Evolutionary conservation across 1,284 basidiomycete species (phyloP).

Genomic region (Leccinum fallax): DNA sequence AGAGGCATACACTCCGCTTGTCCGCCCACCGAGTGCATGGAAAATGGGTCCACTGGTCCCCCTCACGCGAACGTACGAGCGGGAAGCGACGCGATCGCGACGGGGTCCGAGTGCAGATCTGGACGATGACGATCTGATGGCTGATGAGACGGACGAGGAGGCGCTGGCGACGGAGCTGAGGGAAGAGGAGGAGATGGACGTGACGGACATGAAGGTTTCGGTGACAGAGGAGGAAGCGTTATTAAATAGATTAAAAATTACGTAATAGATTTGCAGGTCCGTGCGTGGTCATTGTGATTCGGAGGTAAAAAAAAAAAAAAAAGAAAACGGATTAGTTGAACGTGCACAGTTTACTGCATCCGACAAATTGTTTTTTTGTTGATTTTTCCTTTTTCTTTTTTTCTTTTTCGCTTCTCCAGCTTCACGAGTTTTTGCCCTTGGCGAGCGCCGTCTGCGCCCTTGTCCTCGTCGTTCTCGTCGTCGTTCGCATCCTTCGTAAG

Average conservation of each 20-base stretch:
- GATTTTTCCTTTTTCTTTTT: conserved; percentile 12
- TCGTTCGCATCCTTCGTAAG: background rate
- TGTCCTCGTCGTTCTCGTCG: conserved; percentile 25
- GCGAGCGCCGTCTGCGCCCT: conserved; percentile 23
- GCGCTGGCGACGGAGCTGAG: conserved; percentile 45
- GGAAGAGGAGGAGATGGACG: conserved; percentile 51
- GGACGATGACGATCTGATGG: conserved; percentile 36
- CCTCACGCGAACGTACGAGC: conserved; percentile 25
- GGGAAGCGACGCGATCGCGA: conserved; percentile 20
- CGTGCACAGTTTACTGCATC: background rate
- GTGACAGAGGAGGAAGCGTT: conserved; percentile 33
- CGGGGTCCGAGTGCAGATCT: conserved; percentile 21
- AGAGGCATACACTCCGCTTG: conserved; percentile 31
- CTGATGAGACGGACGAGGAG: conserved; percentile 46
- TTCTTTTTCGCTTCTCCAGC: conserved; percentile 19
- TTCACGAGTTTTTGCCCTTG: conserved; percentile 13
- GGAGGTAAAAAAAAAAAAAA: background rate
- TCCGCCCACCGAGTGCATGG: conserved; percentile 31
- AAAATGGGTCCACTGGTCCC: conserved; percentile 13
- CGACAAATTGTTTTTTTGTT: conserved; percentile 11
- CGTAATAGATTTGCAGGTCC: conserved; percentile 23
- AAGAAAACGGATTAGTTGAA: conserved; percentile 7
- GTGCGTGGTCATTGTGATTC: conserved; percentile 29
- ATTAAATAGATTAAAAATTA: conserved; percentile 28
- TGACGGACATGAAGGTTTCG: conserved; percentile 37